Conservation (phyloP, 257 asterid species). For the Fraxinus pennsylvanica region DNA sequence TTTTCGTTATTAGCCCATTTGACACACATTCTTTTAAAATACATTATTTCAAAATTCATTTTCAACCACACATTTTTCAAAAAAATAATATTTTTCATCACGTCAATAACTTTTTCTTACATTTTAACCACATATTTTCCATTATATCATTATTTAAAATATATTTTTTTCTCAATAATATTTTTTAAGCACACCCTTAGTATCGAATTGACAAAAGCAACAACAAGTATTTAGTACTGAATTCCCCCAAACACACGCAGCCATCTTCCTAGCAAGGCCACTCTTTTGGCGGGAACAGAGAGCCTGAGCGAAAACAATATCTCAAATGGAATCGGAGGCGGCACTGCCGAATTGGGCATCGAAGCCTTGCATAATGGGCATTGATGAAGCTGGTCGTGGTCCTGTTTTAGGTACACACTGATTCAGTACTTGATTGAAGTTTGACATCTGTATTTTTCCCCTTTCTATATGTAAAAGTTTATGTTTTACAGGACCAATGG, state of each 20-base stretch:
- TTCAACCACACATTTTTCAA: no score
- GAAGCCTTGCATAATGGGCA: conserved; percentile 93
- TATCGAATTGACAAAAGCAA: no score
- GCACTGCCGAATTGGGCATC: conserved; percentile 73
- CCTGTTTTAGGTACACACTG: conserved; percentile 76
- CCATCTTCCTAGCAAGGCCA: background rate
- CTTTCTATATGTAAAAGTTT: background rate
- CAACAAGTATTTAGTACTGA: no score
- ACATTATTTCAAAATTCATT: no score
- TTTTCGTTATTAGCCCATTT: no score
- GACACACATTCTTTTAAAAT: no score
- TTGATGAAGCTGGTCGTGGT: conserved; percentile 99
- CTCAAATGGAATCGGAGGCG: conserved; percentile 51
- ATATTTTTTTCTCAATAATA: no score
- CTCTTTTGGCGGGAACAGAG: conserved; percentile 43
- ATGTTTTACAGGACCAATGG: conserved; percentile 85
- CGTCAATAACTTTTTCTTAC: no score
- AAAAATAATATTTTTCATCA: no score
- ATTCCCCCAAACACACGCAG: background rate
- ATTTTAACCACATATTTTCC: no score
- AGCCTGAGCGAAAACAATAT: conserved; percentile 14
- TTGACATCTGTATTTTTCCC: background rate
- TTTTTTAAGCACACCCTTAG: no score
- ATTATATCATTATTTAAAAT: no score
- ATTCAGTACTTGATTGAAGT: background rate